phyloP scores from a whole-genome alignment of 345 rosid species.

The Mallotus nudiflorus region DNA sequence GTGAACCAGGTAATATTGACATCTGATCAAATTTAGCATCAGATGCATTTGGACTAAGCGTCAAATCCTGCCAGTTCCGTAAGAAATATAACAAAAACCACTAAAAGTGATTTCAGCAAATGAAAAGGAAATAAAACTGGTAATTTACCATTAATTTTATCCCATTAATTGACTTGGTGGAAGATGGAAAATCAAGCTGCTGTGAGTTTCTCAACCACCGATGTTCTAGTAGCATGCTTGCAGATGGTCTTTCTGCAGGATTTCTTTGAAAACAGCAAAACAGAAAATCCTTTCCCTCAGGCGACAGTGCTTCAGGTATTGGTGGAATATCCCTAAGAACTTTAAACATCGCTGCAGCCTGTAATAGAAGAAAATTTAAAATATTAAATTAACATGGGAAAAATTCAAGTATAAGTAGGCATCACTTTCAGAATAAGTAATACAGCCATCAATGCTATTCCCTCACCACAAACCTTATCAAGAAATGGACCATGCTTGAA shows the following conservation, averaged over 20 bases:
- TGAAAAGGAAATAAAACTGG: conserved; percentile 4
- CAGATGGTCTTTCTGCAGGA: conserved; percentile 86
- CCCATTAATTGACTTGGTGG: conserved; percentile 36
- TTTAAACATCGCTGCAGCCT: conserved; percentile 99
- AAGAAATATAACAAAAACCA: not conserved
- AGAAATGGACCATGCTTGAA: not conserved
- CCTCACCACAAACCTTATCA: not conserved
- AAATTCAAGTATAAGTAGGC: not conserved
- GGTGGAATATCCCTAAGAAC: conserved; percentile 82
- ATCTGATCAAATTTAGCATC: conserved; percentile 48
- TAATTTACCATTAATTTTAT: conserved; percentile 50
- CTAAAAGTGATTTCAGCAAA: not conserved
- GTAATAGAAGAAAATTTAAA: conserved; percentile 11
- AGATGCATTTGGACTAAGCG: conserved; percentile 35
- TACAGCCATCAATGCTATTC: not conserved
- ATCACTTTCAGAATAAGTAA: not conserved
- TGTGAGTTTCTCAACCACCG: conserved; percentile 53
- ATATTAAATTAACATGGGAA: not conserved
- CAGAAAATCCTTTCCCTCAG: conserved; percentile 88
- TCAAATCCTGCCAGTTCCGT: conserved; percentile 48
- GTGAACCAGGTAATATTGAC: conserved; percentile 24
- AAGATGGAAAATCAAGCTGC: conserved; percentile 40
- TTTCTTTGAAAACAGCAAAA: conserved; percentile 74
- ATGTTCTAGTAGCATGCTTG: conserved; percentile 74
- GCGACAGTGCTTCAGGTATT: conserved; percentile 73